These are phyloP conservation scores for Wallacemonas sp. DNA, from an alignment of 208 protist species.

Conservation along the genomic window DNA sequence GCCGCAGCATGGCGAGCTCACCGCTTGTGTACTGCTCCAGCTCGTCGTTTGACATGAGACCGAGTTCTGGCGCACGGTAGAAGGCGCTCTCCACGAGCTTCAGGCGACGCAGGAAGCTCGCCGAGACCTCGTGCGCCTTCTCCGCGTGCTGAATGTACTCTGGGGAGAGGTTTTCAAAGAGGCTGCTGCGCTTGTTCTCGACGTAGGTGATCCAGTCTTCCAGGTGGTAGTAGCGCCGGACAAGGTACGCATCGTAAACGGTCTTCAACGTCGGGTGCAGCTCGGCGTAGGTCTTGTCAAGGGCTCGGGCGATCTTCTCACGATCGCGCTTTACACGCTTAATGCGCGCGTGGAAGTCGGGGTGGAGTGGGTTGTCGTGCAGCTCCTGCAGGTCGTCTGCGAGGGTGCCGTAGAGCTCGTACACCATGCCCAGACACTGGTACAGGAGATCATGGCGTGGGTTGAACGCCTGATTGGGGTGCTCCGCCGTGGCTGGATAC, in stretches of 20 bases:
- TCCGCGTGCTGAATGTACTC: constrained; percentile 51
- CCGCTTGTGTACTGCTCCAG: constrained; percentile 56
- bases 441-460: constrained; percentile 58
- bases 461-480: constrained; percentile 63
- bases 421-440: constrained; percentile 57
- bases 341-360: constrained; percentile 69
- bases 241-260: constrained; percentile 82
- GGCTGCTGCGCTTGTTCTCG: constrained; percentile 58
- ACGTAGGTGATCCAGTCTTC: constrained; percentile 80
- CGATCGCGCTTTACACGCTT: constrained; percentile 53
- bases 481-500: constrained; percentile 78
- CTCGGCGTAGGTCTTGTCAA: constrained; percentile 70
- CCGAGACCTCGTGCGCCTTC: constrained; percentile 45
- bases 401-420: constrained; percentile 74
- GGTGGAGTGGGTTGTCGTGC: constrained; percentile 83
- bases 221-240: constrained; percentile 83
- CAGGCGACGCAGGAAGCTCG: constrained; percentile 58
- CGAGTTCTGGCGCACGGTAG: constrained; percentile 52
- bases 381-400: constrained; percentile 78
- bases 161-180: constrained; percentile 68
- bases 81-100: constrained; percentile 52
- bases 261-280: constrained; percentile 88
- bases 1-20: constrained; percentile 78
- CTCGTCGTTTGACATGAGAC: constrained; percentile 41
- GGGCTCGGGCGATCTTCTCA: constrained; percentile 61